These are phyloP conservation scores for Metschnikowia lochheadii DNA, from an alignment of 805 yeast species.

Conservation along the genomic window DNA sequence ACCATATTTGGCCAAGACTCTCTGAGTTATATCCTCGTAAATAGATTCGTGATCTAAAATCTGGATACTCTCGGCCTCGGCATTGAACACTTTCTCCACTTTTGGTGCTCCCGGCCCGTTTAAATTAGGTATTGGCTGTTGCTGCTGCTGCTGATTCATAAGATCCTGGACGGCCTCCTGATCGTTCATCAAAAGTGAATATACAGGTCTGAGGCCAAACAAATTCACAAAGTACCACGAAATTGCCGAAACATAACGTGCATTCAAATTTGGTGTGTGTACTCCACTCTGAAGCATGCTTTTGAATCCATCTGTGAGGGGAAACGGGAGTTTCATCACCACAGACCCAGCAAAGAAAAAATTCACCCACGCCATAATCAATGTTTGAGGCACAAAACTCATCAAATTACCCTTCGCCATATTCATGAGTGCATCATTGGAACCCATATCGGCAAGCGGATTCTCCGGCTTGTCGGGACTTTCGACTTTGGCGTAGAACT, in stretches of 20 bases:
- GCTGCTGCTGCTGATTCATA: constrained; percentile 38
- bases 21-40: constrained; percentile 49
- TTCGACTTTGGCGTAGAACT: constrained; percentile 50
- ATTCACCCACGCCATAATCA: constrained; percentile 95
- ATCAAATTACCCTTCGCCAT: constrained; percentile 81
- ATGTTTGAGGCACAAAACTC: constrained; percentile 84
- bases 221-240: constrained; percentile 94
- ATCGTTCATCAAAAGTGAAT: constrained; percentile 62
- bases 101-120: constrained; percentile 61
- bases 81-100: constrained; percentile 56
- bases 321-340: constrained; percentile 78
- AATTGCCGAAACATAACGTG: constrained; percentile 86
- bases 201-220: constrained; percentile 77
- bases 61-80: constrained; percentile 72
- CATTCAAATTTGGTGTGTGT: constrained; percentile 78
- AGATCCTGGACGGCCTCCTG: constrained; percentile 43
- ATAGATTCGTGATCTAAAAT: constrained; percentile 50
- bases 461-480: constrained; percentile 41
- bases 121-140: constrained; percentile 36
- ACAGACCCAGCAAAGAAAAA: constrained; percentile 90
- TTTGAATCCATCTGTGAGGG: constrained; percentile 83
- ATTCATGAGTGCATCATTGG: constrained; percentile 67
- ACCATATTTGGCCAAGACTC: constrained; percentile 11
- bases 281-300: constrained; percentile 89
- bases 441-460: constrained; percentile 67